Evolutionary conservation across 1,284 basidiomycete genomes (phyloP).

Genomic region (Ceratobasidium sp.): DNA sequence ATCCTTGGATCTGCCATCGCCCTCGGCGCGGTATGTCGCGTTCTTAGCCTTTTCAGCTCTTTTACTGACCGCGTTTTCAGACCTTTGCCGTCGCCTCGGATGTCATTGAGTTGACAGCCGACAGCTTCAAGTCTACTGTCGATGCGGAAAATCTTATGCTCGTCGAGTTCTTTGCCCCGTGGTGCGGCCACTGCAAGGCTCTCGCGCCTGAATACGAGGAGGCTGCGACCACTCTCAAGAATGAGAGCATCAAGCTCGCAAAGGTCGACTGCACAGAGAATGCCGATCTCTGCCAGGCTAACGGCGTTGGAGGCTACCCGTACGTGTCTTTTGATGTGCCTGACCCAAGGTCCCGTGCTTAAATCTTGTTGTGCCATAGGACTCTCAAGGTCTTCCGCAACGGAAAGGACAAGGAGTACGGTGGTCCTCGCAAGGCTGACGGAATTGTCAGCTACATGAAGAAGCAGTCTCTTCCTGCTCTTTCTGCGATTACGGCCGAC

Average conservation of each 20-base stretch:
- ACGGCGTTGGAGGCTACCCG: slow-evolving; percentile 94
- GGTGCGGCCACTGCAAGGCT: slow-evolving; percentile 94
- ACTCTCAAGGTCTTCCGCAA: slow-evolving; percentile 83
- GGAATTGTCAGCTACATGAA: slow-evolving; percentile 98
- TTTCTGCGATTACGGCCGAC: slow-evolving; percentile 81
- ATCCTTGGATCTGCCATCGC: slow-evolving; percentile 65
- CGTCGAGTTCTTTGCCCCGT: slow-evolving; percentile 97
- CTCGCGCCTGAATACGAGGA: slow-evolving; percentile 96
- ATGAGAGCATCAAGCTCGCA: slow-evolving; percentile 89
- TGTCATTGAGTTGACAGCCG: slow-evolving; percentile 81
- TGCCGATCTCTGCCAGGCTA: slow-evolving; percentile 85
- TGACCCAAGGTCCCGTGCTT: slow-evolving; percentile 17
- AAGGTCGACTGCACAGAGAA: slow-evolving; percentile 97
- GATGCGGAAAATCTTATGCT: slow-evolving; percentile 83
- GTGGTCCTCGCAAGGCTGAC: slow-evolving; percentile 92
- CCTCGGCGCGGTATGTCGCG: slow-evolving; percentile 58
- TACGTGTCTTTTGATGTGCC: slow-evolving; percentile 61
- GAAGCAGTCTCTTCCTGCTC: slow-evolving; percentile 98
- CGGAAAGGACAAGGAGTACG: slow-evolving; percentile 84
- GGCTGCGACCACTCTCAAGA: slow-evolving; percentile 92
- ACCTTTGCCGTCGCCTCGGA: slow-evolving; percentile 72
- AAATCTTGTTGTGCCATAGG: slow-evolving; percentile 54
- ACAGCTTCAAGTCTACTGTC: slow-evolving; percentile 80
- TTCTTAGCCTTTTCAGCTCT: not conserved
- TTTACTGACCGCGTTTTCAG: slow-evolving; percentile 66